phyloP scores from a whole-genome alignment of 2,329 filamentous ascomycete genomes.

The Epichloe festucae region DNA sequence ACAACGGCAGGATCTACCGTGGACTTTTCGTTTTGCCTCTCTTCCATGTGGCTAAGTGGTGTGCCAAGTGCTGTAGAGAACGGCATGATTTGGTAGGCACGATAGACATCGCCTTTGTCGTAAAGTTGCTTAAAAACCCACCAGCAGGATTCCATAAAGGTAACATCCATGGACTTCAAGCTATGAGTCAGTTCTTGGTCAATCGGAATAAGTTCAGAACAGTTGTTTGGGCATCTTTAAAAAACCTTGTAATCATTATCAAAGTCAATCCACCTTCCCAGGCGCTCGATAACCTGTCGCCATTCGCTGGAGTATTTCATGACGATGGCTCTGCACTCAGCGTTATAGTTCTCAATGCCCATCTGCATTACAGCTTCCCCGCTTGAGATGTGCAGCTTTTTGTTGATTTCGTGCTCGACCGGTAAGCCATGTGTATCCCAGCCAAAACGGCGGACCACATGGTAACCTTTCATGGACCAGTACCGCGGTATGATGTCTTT shows the following conservation, averaged over 20 bases:
- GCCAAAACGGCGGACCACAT: constrained; percentile 74
- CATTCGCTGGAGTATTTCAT: constrained; percentile 75
- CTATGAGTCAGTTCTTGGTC: background rate
- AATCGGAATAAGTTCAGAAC: background rate
- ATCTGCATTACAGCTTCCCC: constrained; percentile 69
- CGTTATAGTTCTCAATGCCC: constrained; percentile 73
- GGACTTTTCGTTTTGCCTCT: constrained; percentile 64
- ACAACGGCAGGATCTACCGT: constrained; percentile 62
- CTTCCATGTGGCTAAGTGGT: constrained; percentile 63
- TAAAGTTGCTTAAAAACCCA: constrained; percentile 68
- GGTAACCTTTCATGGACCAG: constrained; percentile 83
- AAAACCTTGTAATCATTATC: constrained; percentile 63
- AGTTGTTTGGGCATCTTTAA: background rate
- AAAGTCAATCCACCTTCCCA: constrained; percentile 69
- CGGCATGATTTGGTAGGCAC: constrained; percentile 62
- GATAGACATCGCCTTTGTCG: constrained; percentile 59
- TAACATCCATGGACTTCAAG: constrained; percentile 53
- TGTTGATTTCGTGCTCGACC: constrained; percentile 77
- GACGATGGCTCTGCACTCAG: constrained; percentile 72
- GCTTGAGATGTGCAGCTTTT: constrained; percentile 71
- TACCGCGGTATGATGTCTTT: constrained; percentile 87
- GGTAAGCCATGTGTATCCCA: constrained; percentile 48
- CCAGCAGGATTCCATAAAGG: constrained; percentile 68
- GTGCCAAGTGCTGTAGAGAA: constrained; percentile 64
- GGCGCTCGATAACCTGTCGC: constrained; percentile 59